These are phyloP conservation scores for Sporothrix dimorphospora DNA, from an alignment of 2,329 filamentous ascomycete genomes.

Conservation along the genomic window DNA sequence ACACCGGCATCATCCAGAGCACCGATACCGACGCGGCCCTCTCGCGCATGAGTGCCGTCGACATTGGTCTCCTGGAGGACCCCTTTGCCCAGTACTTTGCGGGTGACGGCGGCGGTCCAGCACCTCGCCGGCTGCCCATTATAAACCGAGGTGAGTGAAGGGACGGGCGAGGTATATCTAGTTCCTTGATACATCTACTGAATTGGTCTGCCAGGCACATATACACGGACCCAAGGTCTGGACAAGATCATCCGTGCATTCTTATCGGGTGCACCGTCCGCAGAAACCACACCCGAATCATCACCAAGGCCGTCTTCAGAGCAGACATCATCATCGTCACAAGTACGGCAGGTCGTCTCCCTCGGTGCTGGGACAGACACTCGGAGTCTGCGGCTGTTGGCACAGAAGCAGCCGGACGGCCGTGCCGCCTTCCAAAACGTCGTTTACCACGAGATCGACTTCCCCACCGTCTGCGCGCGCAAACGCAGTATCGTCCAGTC, in stretches of 20 bases:
- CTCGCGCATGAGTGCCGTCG: constrained; percentile 85
- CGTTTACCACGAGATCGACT: constrained; percentile 92
- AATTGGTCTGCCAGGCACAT: constrained; percentile 68
- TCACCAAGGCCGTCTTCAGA: not conserved
- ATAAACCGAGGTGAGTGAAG: constrained; percentile 79
- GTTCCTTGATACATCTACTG: constrained; percentile 39
- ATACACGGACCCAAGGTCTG: constrained; percentile 82
- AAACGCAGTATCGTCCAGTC: constrained; percentile 63
- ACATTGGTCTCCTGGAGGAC: constrained; percentile 82
- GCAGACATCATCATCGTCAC: not conserved
- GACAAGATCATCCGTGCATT: constrained; percentile 77
- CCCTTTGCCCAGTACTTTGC: constrained; percentile 75
- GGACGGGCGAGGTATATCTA: not conserved
- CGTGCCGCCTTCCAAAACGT: constrained; percentile 46
- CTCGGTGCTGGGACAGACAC: constrained; percentile 95
- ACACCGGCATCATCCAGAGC: constrained; percentile 78
- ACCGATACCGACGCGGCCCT: constrained; percentile 92
- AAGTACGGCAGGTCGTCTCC: constrained; percentile 77
- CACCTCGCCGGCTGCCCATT: constrained; percentile 75
- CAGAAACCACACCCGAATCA: constrained; percentile 34
- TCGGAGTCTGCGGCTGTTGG: constrained; percentile 75
- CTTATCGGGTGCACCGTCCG: constrained; percentile 48
- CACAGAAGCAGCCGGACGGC: constrained; percentile 34
- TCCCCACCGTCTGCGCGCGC: constrained; percentile 69
- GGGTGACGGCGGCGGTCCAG: constrained; percentile 47